Evolutionary conservation across 768 basidiomycete genomes (phyloP).

Genomic region (Leccinellum luteum): DNA sequence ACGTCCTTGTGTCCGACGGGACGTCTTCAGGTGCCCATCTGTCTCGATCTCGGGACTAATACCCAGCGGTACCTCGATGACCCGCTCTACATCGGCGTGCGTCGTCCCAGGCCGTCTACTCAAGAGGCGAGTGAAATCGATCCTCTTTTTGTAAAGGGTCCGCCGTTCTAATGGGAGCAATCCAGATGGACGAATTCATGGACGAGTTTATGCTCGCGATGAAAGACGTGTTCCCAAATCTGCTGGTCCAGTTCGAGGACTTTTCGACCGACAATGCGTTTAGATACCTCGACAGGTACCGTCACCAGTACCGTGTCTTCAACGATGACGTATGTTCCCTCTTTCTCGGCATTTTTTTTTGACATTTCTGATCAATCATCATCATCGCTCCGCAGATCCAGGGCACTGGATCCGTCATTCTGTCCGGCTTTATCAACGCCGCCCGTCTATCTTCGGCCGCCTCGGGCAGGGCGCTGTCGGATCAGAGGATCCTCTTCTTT

Average conservation of each 20-base stretch:
- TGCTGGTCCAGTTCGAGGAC: slow-evolving; percentile 74
- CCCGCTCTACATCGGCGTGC: slow-evolving; percentile 73
- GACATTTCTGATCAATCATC: neutral
- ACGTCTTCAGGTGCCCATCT: slow-evolving; percentile 50
- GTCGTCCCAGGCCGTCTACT: slow-evolving; percentile 47
- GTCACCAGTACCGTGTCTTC: slow-evolving; percentile 57
- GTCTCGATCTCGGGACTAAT: slow-evolving; percentile 76
- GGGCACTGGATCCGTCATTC: slow-evolving; percentile 73
- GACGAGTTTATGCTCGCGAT: slow-evolving; percentile 73
- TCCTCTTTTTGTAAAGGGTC: neutral
- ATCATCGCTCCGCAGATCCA: slow-evolving; percentile 45
- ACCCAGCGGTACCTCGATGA: slow-evolving; percentile 63
- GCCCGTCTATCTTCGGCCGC: slow-evolving; percentile 55
- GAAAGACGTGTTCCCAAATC: slow-evolving; percentile 58
- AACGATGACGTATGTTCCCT: slow-evolving; percentile 63
- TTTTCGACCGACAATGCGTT: slow-evolving; percentile 81
- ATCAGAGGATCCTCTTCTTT: slow-evolving; percentile 56
- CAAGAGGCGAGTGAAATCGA: slow-evolving; percentile 36
- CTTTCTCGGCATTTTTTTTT: neutral
- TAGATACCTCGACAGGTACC: slow-evolving; percentile 64
- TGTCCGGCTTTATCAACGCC: slow-evolving; percentile 74
- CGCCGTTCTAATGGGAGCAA: neutral
- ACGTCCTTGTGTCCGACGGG: neutral
- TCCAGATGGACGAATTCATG: slow-evolving; percentile 70
- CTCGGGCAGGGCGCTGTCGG: slow-evolving; percentile 39